These are phyloP conservation scores for Kalaharituber pfeilii DNA, from an alignment of 2,329 filamentous ascomycete species.

Conservation along the genomic window DNA sequence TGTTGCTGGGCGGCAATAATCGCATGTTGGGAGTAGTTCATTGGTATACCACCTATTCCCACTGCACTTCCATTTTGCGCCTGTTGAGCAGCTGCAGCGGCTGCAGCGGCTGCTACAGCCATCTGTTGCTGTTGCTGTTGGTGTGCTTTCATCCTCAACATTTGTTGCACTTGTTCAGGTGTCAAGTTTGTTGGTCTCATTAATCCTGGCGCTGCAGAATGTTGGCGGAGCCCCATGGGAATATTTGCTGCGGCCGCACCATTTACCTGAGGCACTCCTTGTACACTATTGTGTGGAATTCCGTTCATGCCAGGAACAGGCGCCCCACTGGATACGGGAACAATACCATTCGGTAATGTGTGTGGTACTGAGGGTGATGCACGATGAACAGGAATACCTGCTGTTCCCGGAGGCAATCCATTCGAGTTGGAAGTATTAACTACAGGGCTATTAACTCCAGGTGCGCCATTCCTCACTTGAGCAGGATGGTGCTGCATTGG, in stretches of 20 bases:
- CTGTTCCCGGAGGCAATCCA: conserved; percentile 1
- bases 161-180: neutral
- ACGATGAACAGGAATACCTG: conserved; percentile 1
- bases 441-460: neutral
- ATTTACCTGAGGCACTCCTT: neutral
- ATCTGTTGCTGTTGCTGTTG: neutral
- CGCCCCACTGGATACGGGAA: conserved; percentile 6
- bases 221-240: neutral
- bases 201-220: neutral
- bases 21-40: conserved; percentile 29
- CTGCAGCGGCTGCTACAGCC: neutral
- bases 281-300: neutral
- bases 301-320: neutral
- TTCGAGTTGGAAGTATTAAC: conserved; percentile 3
- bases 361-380: conserved; percentile 27
- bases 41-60: conserved; percentile 22
- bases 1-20: conserved; percentile 24
- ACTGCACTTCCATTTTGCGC: conserved; percentile 12
- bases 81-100: neutral
- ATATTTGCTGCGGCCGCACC: neutral
- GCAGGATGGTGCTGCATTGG: conserved; percentile 4
- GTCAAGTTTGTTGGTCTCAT: neutral
- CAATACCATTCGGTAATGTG: conserved; percentile 26
- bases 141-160: neutral
- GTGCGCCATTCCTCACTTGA: neutral